Base-by-base conservation (phyloP, 1,284 basidiomycete species). In the Sparassis latifolia region DNA sequence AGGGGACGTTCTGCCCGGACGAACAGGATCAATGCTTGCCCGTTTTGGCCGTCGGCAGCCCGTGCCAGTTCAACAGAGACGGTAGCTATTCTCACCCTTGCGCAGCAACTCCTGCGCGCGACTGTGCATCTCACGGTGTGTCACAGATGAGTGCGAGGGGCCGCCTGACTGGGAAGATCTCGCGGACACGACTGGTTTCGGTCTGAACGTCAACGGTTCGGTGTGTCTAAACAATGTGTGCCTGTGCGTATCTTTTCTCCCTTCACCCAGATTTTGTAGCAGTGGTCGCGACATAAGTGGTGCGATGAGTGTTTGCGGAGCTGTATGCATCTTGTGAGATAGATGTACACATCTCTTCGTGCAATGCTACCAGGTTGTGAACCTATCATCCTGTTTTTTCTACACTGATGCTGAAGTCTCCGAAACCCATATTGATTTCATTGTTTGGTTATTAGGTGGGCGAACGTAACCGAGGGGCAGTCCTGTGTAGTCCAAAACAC, bases 61-160 rank as follows among this genome's bases (percentile, higher is more conserved):
- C 76, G 10, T 95, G 92, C 69, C 90, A 94, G 67, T 79, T 94
- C 52, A 88, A 93, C 66, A 82, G 92, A 48, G 92, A 95, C 67
- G 90, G 91, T 90, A 55, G 55, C 76, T 61, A 37, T 37, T 20
- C 35, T 37, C 35, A 37, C 35, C 35, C 12, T 20, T 20, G 20
- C 20, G 20, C 20, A 20, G 35, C 35, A 37, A 12, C 35, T 37
- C 20, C 20, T 20, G 20, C 20, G 20, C 20, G 20, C 20, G 20
- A 1, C 20, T 20, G 20, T 20, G 20, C 20, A 20, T 20, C 20
- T 20, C 20, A 20, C 20, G 20, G 20, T 20, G 20, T 33, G 32
- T 10, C 53, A 0, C 61, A 92, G 91, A 95, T 62, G 76, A 92
- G 69, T 93, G 90, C 60, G 70, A 77, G 58, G 73, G 72, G 0